Evolutionary conservation across 2,329 filamentous ascomycete genomes (phyloP).

Genomic region (Aspergillus tanneri): DNA sequence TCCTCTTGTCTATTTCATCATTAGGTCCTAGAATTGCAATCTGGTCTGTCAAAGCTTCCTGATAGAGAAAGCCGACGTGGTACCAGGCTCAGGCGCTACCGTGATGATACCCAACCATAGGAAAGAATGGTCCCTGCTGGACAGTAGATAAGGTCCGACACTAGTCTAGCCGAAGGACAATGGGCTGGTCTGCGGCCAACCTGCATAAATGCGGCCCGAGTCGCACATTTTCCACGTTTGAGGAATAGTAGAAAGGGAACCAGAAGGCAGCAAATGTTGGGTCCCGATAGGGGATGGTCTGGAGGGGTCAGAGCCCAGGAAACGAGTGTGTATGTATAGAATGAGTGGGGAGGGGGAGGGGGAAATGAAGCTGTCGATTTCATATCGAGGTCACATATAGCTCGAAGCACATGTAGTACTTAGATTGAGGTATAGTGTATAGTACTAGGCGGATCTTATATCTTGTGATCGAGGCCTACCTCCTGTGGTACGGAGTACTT

Average conservation of each 20-base stretch:
- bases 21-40: neutral
- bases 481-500: no score
- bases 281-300: neutral
- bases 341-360: no score
- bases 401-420: no score
- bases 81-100: conserved; percentile 3
- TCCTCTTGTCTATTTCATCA: no score
- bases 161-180: neutral
- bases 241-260: neutral
- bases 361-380: no score
- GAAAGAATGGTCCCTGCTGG: neutral
- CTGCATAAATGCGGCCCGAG: no score
- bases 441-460: no score
- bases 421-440: no score
- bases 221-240: neutral
- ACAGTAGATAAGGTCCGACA: neutral
- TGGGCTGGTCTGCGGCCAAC: no score
- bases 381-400: neutral
- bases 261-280: neutral
- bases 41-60: neutral
- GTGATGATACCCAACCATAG: conserved; percentile 4
- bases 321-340: no score
- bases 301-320: neutral
- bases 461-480: no score
- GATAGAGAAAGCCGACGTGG: conserved; percentile 2